Evolutionary conservation across 1,284 basidiomycete species (phyloP).

Genomic region (Trichosporon ovoides): DNA sequence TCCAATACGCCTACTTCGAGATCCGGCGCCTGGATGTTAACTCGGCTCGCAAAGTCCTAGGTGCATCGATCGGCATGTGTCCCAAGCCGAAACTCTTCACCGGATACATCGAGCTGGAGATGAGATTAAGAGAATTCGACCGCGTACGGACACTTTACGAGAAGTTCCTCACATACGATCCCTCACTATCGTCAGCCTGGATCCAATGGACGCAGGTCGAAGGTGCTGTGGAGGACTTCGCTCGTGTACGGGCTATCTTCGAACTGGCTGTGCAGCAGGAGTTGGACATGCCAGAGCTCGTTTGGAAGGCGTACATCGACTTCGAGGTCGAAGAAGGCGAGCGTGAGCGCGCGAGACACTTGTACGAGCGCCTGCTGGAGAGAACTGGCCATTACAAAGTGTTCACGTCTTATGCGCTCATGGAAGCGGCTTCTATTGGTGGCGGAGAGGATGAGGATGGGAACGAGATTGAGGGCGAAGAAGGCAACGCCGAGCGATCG

Average conservation of each 20-base stretch:
- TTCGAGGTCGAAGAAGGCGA: slow-evolving; percentile 81
- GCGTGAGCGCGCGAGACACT: slow-evolving; percentile 70
- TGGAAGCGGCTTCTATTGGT: slow-evolving; percentile 47
- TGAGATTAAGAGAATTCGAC: slow-evolving; percentile 73
- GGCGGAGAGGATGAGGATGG: slow-evolving; percentile 68
- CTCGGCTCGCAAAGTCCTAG: slow-evolving; percentile 83
- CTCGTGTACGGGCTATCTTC: slow-evolving; percentile 89
- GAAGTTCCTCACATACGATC: slow-evolving; percentile 82
- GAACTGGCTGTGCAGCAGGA: slow-evolving; percentile 90
- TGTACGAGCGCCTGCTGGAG: slow-evolving; percentile 84
- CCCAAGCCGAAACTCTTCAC: slow-evolving; percentile 93
- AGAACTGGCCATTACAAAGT: slow-evolving; percentile 88
- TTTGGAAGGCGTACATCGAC: slow-evolving; percentile 93
- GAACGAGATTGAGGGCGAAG: slow-evolving; percentile 62
- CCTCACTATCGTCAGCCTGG: slow-evolving; percentile 87
- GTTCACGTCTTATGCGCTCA: slow-evolving; percentile 52
- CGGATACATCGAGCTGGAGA: slow-evolving; percentile 88
- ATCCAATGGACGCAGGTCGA: slow-evolving; percentile 97
- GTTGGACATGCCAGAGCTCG: slow-evolving; percentile 95
- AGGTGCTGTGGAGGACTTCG: slow-evolving; percentile 81
- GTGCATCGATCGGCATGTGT: slow-evolving; percentile 87
- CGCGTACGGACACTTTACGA: slow-evolving; percentile 87
- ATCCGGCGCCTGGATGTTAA: slow-evolving; percentile 76
- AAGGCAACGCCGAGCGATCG: slow-evolving; percentile 64
- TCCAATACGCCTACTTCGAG: slow-evolving; percentile 87